phyloP scores from a whole-genome alignment of 192 early-diverging fungal genomes.

The Kickxella alabastrina region DNA sequence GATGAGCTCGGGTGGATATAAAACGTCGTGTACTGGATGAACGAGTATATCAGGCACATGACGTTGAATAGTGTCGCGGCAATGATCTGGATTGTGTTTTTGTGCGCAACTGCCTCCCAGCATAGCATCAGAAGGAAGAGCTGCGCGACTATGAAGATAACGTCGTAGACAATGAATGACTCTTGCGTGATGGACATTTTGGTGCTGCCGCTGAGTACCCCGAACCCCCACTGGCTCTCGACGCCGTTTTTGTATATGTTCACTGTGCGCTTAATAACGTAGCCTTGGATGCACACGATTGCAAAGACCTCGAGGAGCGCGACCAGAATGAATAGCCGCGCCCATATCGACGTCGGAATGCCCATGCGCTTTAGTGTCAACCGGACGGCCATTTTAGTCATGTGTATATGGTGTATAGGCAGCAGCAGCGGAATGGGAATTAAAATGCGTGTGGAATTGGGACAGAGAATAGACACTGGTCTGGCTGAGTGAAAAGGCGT shows the following conservation, averaged over 20 bases:
- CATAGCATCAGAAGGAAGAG: slow-evolving; percentile 77
- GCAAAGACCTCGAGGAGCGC: slow-evolving; percentile 50
- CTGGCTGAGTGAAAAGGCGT: no score
- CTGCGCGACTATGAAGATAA: slow-evolving; percentile 83
- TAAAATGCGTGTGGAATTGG: not conserved
- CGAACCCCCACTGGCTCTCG: slow-evolving; percentile 51
- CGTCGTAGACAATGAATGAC: slow-evolving; percentile 71
- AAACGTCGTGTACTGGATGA: slow-evolving; percentile 55
- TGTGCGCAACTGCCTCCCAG: slow-evolving; percentile 86
- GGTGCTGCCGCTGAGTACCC: slow-evolving; percentile 30
- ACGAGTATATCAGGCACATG: slow-evolving; percentile 55
- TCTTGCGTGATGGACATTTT: slow-evolving; percentile 48
- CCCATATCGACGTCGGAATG: slow-evolving; percentile 51
- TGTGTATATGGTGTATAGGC: not conserved
- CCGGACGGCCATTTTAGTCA: slow-evolving; percentile 7
- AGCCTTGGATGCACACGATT: slow-evolving; percentile 49
- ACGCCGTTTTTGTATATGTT: slow-evolving; percentile 50
- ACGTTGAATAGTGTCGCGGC: slow-evolving; percentile 59
- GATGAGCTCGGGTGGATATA: slow-evolving; percentile 46
- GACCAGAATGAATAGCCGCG: slow-evolving; percentile 42
- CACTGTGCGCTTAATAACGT: slow-evolving; percentile 49
- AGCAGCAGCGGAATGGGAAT: not conserved
- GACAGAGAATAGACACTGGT: no score
- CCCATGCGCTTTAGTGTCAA: slow-evolving; percentile 40
- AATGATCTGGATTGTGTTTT: slow-evolving; percentile 92